phyloP scores from a whole-genome alignment of 2,329 filamentous ascomycete species.

The Cladophialophora yegresii region DNA sequence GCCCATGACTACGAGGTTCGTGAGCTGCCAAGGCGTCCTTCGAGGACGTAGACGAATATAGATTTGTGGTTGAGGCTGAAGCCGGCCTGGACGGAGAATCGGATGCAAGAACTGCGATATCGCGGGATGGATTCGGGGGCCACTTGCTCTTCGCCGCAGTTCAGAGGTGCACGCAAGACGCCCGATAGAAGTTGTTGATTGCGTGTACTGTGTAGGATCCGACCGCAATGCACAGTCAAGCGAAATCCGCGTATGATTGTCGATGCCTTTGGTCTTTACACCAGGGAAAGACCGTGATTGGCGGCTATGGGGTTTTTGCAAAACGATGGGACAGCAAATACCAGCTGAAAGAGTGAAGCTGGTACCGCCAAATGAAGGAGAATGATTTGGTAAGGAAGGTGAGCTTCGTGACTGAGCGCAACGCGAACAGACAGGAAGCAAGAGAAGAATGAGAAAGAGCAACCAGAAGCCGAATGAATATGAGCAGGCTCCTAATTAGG shows the following conservation, averaged over 20 bases:
- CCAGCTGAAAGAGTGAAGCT: conserved; percentile 66
- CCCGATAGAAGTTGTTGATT: conserved; percentile 9
- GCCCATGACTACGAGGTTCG: conserved; percentile 25
- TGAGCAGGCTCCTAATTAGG: neutral
- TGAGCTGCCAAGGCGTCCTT: conserved; percentile 21
- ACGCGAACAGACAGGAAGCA: conserved; percentile 8
- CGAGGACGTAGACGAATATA: conserved; percentile 30
- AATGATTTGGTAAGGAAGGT: conserved; percentile 18
- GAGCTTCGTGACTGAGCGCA: conserved; percentile 5
- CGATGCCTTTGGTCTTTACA: conserved; percentile 17
- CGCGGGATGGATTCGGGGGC: conserved; percentile 22
- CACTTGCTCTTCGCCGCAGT: conserved; percentile 1
- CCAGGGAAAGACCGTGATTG: conserved; percentile 21
- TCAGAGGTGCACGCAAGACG: neutral
- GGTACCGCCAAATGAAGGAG: conserved; percentile 47
- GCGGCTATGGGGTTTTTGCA: conserved; percentile 23
- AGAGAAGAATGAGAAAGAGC: conserved; percentile 5
- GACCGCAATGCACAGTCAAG: conserved; percentile 14
- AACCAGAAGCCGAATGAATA: conserved; percentile 7
- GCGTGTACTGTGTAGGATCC: conserved; percentile 4
- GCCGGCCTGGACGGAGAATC: conserved; percentile 23
- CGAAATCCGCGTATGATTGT: conserved; percentile 19
- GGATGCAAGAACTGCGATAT: conserved; percentile 20
- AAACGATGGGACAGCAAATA: conserved; percentile 53
- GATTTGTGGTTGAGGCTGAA: conserved; percentile 28